Percentiles rank a stretch among this genome's conserved stretches.
phyloP scores from a whole-genome alignment of 495 filamentous ascomycete genomes.

The Tuber calosporum region DNA sequence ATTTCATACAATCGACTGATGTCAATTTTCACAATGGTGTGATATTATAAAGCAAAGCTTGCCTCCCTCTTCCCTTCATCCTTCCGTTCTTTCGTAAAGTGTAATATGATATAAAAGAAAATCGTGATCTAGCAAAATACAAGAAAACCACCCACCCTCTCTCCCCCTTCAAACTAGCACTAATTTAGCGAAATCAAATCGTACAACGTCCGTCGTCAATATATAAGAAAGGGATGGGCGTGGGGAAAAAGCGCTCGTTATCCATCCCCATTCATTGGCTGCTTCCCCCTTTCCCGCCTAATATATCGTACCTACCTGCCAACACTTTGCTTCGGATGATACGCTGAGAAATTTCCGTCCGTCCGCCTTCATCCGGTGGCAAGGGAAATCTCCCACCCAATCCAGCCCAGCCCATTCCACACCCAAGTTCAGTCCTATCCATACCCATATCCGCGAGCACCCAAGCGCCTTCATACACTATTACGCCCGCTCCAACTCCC shows the following conservation, averaged over 20 bases:
- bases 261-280: neutral
- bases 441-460: neutral
- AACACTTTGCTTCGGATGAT: neutral
- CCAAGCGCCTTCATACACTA: neutral
- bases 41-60: neutral
- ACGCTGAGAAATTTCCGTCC: neutral
- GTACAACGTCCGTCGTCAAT: neutral
- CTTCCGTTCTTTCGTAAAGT: neutral
- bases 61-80: neutral
- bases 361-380: neutral
- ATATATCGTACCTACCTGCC: neutral
- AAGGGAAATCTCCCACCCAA: neutral
- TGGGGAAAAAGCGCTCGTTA: neutral
- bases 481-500: neutral
- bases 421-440: neutral
- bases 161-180: neutral
- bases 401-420: neutral
- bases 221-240: neutral
- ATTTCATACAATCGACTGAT: neutral
- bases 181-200: neutral
- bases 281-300: neutral
- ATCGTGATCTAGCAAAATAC: neutral
- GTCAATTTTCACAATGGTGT: neutral
- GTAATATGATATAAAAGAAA: neutral
- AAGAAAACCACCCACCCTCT: neutral